Conservation (phyloP, 805 yeast genomes). For the Schwanniomyces pseudopolymorphus region DNA sequence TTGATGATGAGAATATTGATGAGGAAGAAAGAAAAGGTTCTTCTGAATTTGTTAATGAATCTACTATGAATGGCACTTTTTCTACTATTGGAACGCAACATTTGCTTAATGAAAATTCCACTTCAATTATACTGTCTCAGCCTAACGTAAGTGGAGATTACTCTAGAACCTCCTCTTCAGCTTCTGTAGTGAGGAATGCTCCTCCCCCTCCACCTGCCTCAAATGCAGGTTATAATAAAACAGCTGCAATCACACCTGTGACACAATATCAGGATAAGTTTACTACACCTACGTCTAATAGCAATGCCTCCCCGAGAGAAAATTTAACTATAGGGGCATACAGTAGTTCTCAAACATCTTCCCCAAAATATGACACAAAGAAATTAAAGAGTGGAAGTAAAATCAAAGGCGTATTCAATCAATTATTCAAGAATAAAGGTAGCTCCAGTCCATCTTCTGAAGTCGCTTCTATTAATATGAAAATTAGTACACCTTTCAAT, state of each 20-base stretch:
- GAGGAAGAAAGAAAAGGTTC: constrained; percentile 9
- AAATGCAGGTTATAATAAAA: constrained; percentile 5
- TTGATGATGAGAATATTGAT: constrained; percentile 33
- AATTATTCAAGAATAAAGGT: constrained; percentile 34
- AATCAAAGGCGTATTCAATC: constrained; percentile 59
- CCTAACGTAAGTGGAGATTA: background rate
- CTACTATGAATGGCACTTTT: background rate
- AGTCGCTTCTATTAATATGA: constrained; percentile 34
- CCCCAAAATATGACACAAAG: constrained; percentile 16
- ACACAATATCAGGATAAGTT: constrained; percentile 4
- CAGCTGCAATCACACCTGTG: constrained; percentile 10
- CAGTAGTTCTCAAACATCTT: constrained; percentile 11
- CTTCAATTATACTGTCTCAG: background rate
- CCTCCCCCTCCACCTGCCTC: constrained; percentile 16
- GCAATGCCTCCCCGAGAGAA: constrained; percentile 25
- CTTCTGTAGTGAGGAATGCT: constrained; percentile 24
- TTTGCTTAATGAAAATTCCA: background rate
- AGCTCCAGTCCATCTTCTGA: constrained; percentile 10
- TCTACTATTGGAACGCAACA: constrained; percentile 1
- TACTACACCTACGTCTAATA: constrained; percentile 6
- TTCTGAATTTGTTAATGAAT: background rate
- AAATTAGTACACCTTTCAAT: constrained; percentile 89
- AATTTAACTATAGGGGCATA: constrained; percentile 18
- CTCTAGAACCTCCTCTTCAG: constrained; percentile 16
- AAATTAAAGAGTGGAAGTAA: constrained; percentile 47